phyloP scores from a whole-genome alignment of 164 flowering plant species.

The Chimonanthus praecox region DNA sequence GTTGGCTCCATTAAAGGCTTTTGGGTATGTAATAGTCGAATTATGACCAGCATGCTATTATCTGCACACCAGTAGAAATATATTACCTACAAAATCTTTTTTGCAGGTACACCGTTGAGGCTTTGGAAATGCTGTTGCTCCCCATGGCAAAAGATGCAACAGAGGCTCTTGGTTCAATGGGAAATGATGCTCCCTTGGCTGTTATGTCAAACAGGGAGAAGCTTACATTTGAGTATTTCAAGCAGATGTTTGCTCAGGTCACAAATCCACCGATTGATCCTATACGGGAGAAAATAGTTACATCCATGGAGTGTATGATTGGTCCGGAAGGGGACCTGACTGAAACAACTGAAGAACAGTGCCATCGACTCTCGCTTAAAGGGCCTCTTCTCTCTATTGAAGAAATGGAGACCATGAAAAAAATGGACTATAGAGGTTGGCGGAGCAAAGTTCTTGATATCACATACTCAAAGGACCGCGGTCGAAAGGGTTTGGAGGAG shows the following conservation, averaged over 20 bases:
- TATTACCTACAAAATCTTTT: background rate
- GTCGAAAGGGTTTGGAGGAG: constrained; percentile 89
- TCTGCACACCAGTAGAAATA: background rate
- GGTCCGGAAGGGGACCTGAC: constrained; percentile 99
- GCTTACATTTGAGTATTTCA: constrained; percentile 92
- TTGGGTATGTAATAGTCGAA: constrained; percentile 57
- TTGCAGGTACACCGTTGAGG: constrained; percentile 87
- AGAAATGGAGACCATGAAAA: constrained; percentile 90
- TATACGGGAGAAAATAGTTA: constrained; percentile 95
- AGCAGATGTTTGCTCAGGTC: constrained; percentile 99
- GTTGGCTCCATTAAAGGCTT: constrained; percentile 86
- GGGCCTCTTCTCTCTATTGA: constrained; percentile 78
- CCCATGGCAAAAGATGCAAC: constrained; percentile 99
- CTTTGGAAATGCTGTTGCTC: constrained; percentile 88
- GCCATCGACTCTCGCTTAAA: constrained; percentile 88
- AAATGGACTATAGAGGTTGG: constrained; percentile 94
- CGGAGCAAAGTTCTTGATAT: constrained; percentile 88
- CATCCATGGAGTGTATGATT: constrained; percentile 98
- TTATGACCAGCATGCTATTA: background rate
- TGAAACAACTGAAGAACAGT: constrained; percentile 92
- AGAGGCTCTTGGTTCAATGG: constrained; percentile 99
- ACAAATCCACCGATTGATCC: constrained; percentile 99
- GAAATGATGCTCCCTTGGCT: constrained; percentile 97
- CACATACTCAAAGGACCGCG: constrained; percentile 70
- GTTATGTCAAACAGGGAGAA: constrained; percentile 97